These are phyloP conservation scores for Pleurotus tuber-regium DNA, from an alignment of 768 basidiomycete genomes.

Conservation along the genomic window DNA sequence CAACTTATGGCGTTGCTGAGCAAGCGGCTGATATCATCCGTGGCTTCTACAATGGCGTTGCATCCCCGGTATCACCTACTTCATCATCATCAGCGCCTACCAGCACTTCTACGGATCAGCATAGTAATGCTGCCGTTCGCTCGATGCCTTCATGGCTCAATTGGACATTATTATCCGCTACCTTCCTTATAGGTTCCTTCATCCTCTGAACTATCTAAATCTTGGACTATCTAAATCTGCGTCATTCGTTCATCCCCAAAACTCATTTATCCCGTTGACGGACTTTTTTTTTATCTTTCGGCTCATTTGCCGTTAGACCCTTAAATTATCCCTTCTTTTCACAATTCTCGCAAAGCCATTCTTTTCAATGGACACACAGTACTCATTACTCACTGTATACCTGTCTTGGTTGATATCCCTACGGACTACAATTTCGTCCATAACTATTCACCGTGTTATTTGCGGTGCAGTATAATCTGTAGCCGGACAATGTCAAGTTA, in stretches of 20 bases:
- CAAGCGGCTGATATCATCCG: slow-evolving; percentile 49
- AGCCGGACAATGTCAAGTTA: not conserved
- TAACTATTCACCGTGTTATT: not conserved
- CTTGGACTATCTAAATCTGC: no score
- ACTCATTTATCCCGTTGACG: not conserved
- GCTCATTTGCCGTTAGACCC: no score
- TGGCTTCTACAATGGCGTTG: slow-evolving; percentile 6
- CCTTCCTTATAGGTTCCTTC: not conserved
- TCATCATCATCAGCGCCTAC: not conserved
- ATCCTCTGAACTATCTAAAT: not conserved
- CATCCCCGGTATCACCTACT: slow-evolving; percentile 6
- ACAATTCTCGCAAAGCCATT: not conserved
- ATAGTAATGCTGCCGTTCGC: not conserved
- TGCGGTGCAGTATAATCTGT: not conserved
- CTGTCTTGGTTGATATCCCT: not conserved
- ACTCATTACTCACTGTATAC: not conserved
- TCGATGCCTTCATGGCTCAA: not conserved
- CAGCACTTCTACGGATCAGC: not conserved
- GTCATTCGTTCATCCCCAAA: not conserved
- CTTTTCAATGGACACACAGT: not conserved
- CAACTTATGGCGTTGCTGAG: slow-evolving; percentile 54
- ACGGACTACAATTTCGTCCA: not conserved
- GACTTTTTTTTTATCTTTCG: no score
- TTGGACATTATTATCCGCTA: not conserved
- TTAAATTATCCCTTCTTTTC: not conserved